Evolutionary conservation across 129 eudicot species (phyloP), one percentile per base, ranked within the genome.

Genomic region (Artemisia argyi): DNA sequence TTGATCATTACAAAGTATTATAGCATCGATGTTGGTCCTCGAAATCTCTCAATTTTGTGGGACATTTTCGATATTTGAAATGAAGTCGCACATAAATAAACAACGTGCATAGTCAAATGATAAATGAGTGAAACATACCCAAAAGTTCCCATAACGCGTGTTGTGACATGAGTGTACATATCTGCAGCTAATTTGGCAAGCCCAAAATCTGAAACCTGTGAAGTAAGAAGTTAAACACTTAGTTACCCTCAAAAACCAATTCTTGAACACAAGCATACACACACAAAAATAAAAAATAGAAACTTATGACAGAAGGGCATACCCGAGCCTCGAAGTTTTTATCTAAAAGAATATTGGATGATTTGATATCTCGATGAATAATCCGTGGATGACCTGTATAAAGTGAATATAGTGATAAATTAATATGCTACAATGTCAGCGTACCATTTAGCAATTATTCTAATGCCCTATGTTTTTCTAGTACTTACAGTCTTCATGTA

Each of bases 111-210:
- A 6, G 13, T 16, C 44, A 22, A 61, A 3, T 68, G 28, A 30
- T 58, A 8, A 53, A 63, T 26, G 13, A 67, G 35, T 57, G 2
- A 5, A 9, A 20, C 74, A 24, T 89, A 92, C 98, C 98, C 98
- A 61, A 92, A 92, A 30, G 98, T 92, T 72, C 98, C 98, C 98
- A 92, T 85, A 51, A 92, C 98, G 9, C 96, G 98, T 18, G 98
- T 92, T 53, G 91, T 89, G 53, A 92, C 60, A 80, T 92, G 98
- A 62, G 98, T 83, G 72, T 89, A 70, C n/a, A 88, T 68, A 71
- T 92, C 98, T 24, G 80, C 68, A 67, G 88, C 91, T 78, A 92
- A 83, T 76, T 82, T 92, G 6, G 98, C 98, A 65, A 92, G 95
- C 73, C 98, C 98, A 54, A 92, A 92, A 87, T 92, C 98, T 71